Evolutionary conservation across 164 flowering plant species (phyloP).

Genomic region (Euptelea pleiosperma): DNA sequence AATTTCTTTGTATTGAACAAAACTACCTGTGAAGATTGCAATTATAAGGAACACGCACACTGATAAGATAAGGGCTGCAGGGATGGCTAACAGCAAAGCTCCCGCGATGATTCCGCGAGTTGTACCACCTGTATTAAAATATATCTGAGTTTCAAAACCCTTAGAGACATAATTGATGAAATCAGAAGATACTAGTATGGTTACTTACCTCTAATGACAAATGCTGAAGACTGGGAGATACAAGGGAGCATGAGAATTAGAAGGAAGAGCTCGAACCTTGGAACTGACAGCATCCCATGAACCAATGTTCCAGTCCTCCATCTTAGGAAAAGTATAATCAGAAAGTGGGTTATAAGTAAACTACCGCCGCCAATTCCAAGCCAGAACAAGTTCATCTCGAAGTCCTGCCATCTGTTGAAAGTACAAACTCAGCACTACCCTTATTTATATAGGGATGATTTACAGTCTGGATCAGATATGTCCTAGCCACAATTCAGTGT

Average conservation of each 20-base stretch:
- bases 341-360: slow-evolving; percentile 31
- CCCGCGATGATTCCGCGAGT: slow-evolving; percentile 47
- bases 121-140: slow-evolving; percentile 39
- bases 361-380: slow-evolving; percentile 44
- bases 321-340: slow-evolving; percentile 37
- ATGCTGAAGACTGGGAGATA: slow-evolving; percentile 53
- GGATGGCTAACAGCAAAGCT: slow-evolving; percentile 44
- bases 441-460: neutral
- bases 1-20: slow-evolving; percentile 48
- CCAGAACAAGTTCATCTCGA: slow-evolving; percentile 64
- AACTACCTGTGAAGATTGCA: slow-evolving; percentile 36
- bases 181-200: neutral
- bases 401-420: slow-evolving; percentile 50
- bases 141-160: neutral
- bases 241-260: slow-evolving; percentile 53
- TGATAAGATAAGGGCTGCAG: slow-evolving; percentile 46
- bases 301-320: slow-evolving; percentile 44
- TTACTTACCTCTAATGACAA: slow-evolving; percentile 48
- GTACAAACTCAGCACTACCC: neutral
- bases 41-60: slow-evolving; percentile 37
- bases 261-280: slow-evolving; percentile 56
- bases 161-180: neutral
- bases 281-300: slow-evolving; percentile 43
- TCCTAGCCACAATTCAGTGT: neutral
- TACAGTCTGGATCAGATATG: neutral